Base-by-base conservation (phyloP, 495 filamentous ascomycete genomes). In the Penicillium paxilli region DNA sequence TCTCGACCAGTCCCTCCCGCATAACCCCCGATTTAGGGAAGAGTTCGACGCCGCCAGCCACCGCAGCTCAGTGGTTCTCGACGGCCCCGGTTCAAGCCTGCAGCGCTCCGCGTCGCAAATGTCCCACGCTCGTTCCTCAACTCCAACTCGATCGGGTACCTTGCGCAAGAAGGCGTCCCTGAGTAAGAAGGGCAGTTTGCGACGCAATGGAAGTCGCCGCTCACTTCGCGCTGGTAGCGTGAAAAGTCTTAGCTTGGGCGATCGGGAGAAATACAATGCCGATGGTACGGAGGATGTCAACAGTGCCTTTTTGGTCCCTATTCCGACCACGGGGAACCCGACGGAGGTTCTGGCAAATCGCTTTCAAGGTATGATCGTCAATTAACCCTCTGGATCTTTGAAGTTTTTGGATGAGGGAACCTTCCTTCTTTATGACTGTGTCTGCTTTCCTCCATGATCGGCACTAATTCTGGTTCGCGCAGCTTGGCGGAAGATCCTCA, bases 401-500 rank as follows among this genome's bases (percentile, higher is more conserved):
- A 30, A 30, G 9, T 30, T 3, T n/a, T 38, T 12, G 33, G 33
- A 40, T 40, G 30, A 14, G n/a, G 12, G 28, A 5, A 6, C 28
- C 12, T n/a, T n/a, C n/a, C n/a, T n/a, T n/a, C n/a, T n/a, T n/a
- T n/a, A n/a, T n/a, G 14, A n/a, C 17, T 4, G 35, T 20, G 35
- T 16, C 35, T 16, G n/a, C 17, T 7, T 19, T 8, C n/a, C 4
- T 16, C 72, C 41, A 17, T 20, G 54, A 48, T 33, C 35, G 37
- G 14, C 22, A 57, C 63, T 66, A 42, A 72, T 41, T 4, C 1
- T 11, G 30, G 30, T 12, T 48, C 25, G 44, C 46, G 19, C 57
- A 96, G 94, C 90, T 47, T 98, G 94, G 94, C 82, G 94, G 32
- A 96, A 96, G 78, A 80, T 96, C 11, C 80, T 98, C 25, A 98